Evolutionary conservation across 371 early-diverging fungal species (phyloP), one percentile per base, ranked within the genome.

Genomic region (Mortierella sp.): DNA sequence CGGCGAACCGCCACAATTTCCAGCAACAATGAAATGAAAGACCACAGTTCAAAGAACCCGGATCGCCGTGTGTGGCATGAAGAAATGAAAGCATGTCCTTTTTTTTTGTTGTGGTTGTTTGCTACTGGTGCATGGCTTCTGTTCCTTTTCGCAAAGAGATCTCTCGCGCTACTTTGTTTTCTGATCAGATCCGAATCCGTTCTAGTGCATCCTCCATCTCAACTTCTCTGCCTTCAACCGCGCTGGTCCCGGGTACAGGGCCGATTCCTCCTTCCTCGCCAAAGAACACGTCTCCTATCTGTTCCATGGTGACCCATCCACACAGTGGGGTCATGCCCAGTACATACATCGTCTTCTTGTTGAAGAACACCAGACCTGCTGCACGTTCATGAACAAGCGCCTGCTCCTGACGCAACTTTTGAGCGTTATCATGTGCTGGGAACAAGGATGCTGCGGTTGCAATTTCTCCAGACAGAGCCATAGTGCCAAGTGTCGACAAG

Each of bases 291-390:
- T 82, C 80, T 21, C 74, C 64, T 14, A 81, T 59, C 28, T 81
- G 72, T 23, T 82, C 76, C 26, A 80, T 55, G 13, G 86, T 76
- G 3, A 86, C 83, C 89, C 89, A 89, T 18, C 85, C 80, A 27
- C 85, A 87, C 13, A 89, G 73, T 13, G 89, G 89, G 3, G 89
- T 87, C 18, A 76, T 76, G 14, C 86, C 87, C 4, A 82, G 74
- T 0, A 80, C 82, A 60, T 89, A 89, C 54, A 84, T 83, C 0
- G 86, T 80, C 60, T 82, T 76, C 38, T 81, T 81, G 67, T 87
- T 87, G 79, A 85, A 89, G 50, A 89, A 83, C 21, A 87, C 69
- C 4, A 87, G 61, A 0, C 89, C 89, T 67, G 87, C 89, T 14
- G 86, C 70, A 1, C 74, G 72, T 52, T 81, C 67, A n/a, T 74